A percentile compares a stretch with the other conserved stretches of the same genome.
phyloP scores from a whole-genome alignment of 805 yeast species.

The Yamadazyma scolyti region DNA sequence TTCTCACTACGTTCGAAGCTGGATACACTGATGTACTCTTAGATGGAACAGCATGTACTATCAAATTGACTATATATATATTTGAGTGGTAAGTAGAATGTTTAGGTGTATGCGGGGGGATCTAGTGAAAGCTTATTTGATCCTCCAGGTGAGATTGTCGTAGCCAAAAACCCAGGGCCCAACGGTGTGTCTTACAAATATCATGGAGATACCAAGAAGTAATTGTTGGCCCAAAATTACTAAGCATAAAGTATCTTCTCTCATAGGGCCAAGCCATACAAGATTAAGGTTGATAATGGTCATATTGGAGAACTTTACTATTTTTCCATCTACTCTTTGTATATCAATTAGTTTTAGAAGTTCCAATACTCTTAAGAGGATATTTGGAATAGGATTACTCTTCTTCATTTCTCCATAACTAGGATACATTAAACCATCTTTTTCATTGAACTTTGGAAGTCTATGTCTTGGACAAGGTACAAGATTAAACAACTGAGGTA shows the following conservation, averaged over 20 bases:
- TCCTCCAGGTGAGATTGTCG: conserved; percentile 60
- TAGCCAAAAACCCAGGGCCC: conserved; percentile 87
- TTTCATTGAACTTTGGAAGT: conserved; percentile 68
- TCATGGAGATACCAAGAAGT: conserved; percentile 58
- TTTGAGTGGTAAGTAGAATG: too few relatives aligned
- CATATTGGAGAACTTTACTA: conserved; percentile 65
- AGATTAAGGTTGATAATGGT: conserved; percentile 81
- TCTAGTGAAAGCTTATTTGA: conserved; percentile 2
- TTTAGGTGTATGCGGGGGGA: too few relatives aligned
- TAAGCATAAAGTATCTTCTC: conserved; percentile 74
- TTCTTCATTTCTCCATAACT: conserved; percentile 33
- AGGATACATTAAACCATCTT: conserved; percentile 73
- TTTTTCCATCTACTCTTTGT: conserved; percentile 17
- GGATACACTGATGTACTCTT: too few relatives aligned
- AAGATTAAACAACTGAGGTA: conserved; percentile 84
- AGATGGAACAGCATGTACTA: too few relatives aligned
- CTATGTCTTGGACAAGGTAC: conserved; percentile 97
- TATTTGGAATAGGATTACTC: conserved; percentile 15
- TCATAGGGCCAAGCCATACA: conserved; percentile 86
- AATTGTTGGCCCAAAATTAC: conserved; percentile 62
- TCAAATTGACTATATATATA: too few relatives aligned
- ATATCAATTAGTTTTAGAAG: conserved; percentile 45
- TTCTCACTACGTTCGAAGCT: too few relatives aligned
- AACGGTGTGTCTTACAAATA: conserved; percentile 72
- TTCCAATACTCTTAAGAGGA: conserved; percentile 30